A percentile compares a stretch with the other conserved stretches of the same genome.
These are phyloP conservation scores for Jackrogersella multiformis DNA, from an alignment of 495 filamentous ascomycete species.

Conservation along the genomic window DNA sequence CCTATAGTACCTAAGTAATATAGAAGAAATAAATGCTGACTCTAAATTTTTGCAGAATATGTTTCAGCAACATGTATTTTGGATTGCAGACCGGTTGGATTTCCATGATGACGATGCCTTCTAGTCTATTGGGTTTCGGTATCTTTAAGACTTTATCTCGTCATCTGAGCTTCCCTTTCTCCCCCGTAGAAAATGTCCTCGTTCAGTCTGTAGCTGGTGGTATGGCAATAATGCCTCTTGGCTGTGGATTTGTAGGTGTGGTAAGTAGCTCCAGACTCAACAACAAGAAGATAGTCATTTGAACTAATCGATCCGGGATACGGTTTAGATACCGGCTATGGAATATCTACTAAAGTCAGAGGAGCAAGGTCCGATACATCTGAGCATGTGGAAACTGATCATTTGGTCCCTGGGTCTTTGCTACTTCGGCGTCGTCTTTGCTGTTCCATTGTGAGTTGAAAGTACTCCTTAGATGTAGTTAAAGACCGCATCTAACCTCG, in stretches of 20 bases:
- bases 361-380: constrained; percentile 77
- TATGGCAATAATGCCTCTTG: constrained; percentile 96
- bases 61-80: constrained; percentile 69
- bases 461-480: not conserved
- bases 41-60: constrained; percentile 16
- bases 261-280: constrained; percentile 38
- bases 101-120: constrained; percentile 76
- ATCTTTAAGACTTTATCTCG: constrained; percentile 84
- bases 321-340: constrained; percentile 77
- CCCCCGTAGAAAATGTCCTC: constrained; percentile 95
- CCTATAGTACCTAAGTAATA: not conserved
- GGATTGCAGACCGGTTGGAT: constrained; percentile 93
- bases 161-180: constrained; percentile 79
- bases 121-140: constrained; percentile 93
- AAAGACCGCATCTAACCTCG: constrained; percentile 41
- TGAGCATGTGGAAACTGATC: constrained; percentile 79
- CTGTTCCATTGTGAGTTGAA: constrained; percentile 71
- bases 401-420: constrained; percentile 91
- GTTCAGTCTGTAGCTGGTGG: constrained; percentile 96
- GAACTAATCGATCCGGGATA: constrained; percentile 42
- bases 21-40: constrained; percentile 11
- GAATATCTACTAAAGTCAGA: constrained; percentile 80
- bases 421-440: constrained; percentile 96
- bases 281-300: not conserved
- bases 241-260: constrained; percentile 92